Conservation (phyloP, 2,329 filamentous ascomycete genomes). For the Fusarium sp. region DNA sequence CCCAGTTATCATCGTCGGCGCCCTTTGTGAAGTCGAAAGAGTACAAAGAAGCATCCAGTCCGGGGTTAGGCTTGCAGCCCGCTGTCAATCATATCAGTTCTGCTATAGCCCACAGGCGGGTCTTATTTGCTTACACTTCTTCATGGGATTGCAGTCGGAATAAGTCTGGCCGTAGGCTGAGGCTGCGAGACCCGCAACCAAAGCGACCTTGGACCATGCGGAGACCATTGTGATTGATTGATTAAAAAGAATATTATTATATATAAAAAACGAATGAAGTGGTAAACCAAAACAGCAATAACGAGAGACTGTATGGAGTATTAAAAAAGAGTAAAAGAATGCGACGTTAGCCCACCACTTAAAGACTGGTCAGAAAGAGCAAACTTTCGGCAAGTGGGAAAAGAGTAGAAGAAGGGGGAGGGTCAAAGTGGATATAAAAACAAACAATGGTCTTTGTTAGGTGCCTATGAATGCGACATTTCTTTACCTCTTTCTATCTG, state of each 20-base stretch:
- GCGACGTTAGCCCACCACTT: constrained; percentile 12
- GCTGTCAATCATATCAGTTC: constrained; percentile 6
- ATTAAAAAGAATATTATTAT: not conserved
- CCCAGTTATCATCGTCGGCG: constrained; percentile 40
- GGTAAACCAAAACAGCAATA: not conserved
- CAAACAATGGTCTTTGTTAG: not conserved
- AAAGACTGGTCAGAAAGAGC: constrained; percentile 1
- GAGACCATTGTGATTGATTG: constrained; percentile 11
- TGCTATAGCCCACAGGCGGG: not conserved
- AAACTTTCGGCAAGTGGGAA: constrained; percentile 28
- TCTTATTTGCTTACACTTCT: constrained; percentile 24
- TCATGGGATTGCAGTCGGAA: constrained; percentile 38
- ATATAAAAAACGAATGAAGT: constrained; percentile 6
- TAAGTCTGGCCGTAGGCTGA: constrained; percentile 34
- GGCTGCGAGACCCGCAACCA: constrained; percentile 28
- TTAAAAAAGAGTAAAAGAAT: constrained; percentile 8
- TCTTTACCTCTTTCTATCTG: constrained; percentile 1
- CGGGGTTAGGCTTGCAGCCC: constrained; percentile 20
- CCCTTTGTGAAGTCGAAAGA: constrained; percentile 39
- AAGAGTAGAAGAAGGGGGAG: not conserved
- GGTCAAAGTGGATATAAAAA: constrained; percentile 23
- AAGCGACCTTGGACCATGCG: constrained; percentile 8
- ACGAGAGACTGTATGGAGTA: constrained; percentile 17
- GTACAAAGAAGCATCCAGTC: constrained; percentile 34
- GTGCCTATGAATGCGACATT: not conserved